Percentiles rank a stretch among this genome's conserved stretches.
Evolutionary conservation across 2,329 filamentous ascomycete genomes (phyloP).

Genomic region (Exserohilum turcica): DNA sequence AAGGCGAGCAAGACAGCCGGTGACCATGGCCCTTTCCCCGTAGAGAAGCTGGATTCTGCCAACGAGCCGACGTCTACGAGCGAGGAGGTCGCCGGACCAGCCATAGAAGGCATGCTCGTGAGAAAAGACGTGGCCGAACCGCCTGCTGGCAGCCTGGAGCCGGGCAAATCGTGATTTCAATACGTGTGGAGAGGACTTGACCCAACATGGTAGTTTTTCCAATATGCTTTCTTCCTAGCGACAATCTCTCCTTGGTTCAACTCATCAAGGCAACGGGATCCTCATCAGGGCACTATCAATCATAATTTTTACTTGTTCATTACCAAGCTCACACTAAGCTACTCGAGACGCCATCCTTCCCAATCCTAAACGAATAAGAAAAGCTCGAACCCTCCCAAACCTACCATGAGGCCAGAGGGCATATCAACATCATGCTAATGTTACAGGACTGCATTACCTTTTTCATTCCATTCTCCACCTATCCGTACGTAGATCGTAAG

Average conservation of each 20-base stretch:
- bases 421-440: constrained; percentile 34
- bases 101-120: neutral
- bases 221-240: too few relatives aligned
- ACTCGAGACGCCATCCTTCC: constrained; percentile 23
- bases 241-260: neutral
- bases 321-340: constrained; percentile 26
- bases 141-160: neutral
- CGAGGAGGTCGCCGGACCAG: neutral
- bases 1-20: neutral
- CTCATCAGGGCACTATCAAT: neutral
- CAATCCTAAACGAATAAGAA: constrained; percentile 14
- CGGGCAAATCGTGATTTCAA: neutral
- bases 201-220: too few relatives aligned
- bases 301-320: constrained; percentile 23
- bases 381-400: constrained; percentile 24
- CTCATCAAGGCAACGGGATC: neutral
- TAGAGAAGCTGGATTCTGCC: neutral
- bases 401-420: constrained; percentile 24
- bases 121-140: constrained; percentile 2
- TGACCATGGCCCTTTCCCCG: neutral
- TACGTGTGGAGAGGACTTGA: neutral
- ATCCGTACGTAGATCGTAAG: constrained; percentile 30
- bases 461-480: constrained; percentile 20
- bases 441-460: constrained; percentile 25
- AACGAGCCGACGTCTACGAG: neutral